phyloP scores from a whole-genome alignment of 352 stramenopile genomes.

The Blastocystis sp. region DNA sequence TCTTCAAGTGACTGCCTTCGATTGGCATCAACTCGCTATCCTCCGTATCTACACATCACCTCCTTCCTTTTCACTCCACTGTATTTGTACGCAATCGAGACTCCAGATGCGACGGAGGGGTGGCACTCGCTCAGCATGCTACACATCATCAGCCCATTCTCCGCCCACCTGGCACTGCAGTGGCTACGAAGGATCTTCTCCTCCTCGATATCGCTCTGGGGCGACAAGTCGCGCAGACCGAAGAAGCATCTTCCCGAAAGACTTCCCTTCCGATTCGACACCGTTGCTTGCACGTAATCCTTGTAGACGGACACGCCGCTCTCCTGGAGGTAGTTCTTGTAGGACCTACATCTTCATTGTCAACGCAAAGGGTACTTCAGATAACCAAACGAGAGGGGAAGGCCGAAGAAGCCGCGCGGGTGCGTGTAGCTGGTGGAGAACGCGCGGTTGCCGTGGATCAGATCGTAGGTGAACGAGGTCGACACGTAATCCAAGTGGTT shows the following conservation, averaged over 20 bases:
- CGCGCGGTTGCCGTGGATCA: background rate
- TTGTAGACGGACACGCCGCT: conserved; percentile 33
- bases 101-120: conserved; percentile 12
- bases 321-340: conserved; percentile 25
- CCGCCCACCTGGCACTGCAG: background rate
- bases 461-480: background rate
- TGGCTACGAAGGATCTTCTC: conserved; percentile 35
- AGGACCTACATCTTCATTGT: conserved; percentile 2
- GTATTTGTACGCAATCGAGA: conserved; percentile 10
- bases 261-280: background rate
- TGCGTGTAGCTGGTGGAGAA: background rate
- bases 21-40: background rate
- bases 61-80: background rate
- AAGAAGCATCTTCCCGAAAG: background rate
- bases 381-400: background rate
- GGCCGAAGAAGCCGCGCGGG: background rate
- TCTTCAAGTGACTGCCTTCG: background rate
- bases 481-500: conserved; percentile 18
- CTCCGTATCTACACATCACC: background rate
- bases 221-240: conserved; percentile 23
- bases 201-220: conserved; percentile 52
- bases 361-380: no score
- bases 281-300: background rate
- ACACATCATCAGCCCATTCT: background rate
- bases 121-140: conserved; percentile 52